phyloP scores from a whole-genome alignment of 1,284 basidiomycete genomes.

The Wallemia ichthyophaga region DNA sequence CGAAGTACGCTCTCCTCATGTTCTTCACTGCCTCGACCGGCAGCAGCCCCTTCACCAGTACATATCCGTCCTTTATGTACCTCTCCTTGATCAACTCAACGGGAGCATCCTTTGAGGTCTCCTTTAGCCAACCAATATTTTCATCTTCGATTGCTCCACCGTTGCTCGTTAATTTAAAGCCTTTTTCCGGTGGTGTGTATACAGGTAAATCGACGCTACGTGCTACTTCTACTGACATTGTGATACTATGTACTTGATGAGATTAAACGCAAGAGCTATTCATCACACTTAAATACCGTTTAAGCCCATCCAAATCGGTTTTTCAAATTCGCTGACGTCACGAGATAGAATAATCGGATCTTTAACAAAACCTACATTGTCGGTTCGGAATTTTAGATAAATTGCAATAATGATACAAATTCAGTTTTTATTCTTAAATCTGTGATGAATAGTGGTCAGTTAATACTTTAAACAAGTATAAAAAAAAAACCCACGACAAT shows the following conservation, averaged over 20 bases:
- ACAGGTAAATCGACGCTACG: neutral
- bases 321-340: neutral
- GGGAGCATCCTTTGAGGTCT: neutral
- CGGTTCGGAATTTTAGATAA: neutral
- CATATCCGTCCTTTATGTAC: neutral
- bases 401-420: neutral
- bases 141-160: neutral
- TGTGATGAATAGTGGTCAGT: neutral
- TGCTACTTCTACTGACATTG: neutral
- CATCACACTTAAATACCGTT: neutral
- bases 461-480: no score
- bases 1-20: neutral
- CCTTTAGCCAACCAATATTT: neutral
- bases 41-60: neutral
- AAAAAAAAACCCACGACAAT: neutral
- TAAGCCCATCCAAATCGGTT: neutral
- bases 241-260: neutral
- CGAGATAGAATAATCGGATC: neutral
- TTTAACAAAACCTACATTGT: neutral
- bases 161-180: neutral
- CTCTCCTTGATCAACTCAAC: neutral
- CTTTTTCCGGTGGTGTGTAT: neutral
- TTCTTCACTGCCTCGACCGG: neutral
- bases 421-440: neutral
- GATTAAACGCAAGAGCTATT: no score